Base-by-base conservation (phyloP, 1,139 yeast genomes). In the Yamadazyma siamensis region DNA sequence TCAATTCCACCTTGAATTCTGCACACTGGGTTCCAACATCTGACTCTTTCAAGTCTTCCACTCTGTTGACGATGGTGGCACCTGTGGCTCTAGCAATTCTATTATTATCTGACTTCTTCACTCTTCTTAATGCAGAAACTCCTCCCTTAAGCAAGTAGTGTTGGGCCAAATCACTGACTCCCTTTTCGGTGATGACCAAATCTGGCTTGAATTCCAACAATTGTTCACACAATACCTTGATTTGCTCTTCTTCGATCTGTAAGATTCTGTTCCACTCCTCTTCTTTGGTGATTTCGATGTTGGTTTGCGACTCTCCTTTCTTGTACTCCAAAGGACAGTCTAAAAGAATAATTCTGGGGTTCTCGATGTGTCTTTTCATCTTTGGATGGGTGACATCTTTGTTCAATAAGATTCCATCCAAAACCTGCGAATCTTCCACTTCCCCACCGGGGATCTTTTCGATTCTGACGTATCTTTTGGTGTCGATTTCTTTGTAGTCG, bases 401-500 rank as follows among this genome's bases (percentile, higher is more conserved):
- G 66, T 94, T 94, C 50, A 94, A 73, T 65, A 91, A 70, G 34
- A 91, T 85, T 41, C 99, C 99, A 52, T 86, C 94, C 52, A 91
- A 69, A 13, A 91, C 96, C 40, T 71, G 72, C 31, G 89, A 80
- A 47, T 89, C 96, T 46, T 85, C 81, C 41, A 91, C 88, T 53
- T 91, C 97, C 29, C 96, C 97, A 52, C 98, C 98, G 23, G 98
- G 96, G 39, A 94, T 82, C 65, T 91, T 91, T 60, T 94, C 98
- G 39, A 94, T 77, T 47, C 96, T 77, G 20, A 83, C 94, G 54
- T 88, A 91, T 59, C 97, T 75, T 70, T 94, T 94, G 53, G 80
- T 79, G 56, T 91, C 98, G 46, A 91, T 85, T 57, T 91, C 97
- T 55, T 80, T 81, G 53, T 76, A 75, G 31, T 73, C 78, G 24